Base-by-base conservation (phyloP, 2,329 filamentous ascomycete species). In the Arthroderma sp. region DNA sequence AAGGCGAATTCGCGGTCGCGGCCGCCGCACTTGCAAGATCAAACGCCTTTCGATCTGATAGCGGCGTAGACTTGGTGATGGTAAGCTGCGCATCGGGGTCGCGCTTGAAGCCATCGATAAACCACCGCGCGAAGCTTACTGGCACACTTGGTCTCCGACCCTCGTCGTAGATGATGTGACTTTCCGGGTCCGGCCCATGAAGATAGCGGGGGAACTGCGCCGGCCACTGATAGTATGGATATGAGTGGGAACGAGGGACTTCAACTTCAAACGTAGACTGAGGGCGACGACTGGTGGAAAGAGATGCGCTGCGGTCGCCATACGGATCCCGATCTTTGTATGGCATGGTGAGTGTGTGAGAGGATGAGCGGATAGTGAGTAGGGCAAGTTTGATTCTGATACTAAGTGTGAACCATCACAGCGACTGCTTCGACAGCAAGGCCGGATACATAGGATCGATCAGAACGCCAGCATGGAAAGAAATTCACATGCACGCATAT, bases 31-130 rank as follows among this genome's bases (percentile, higher is more conserved):
- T 63, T 54, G 66, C 66, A 49, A 62, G 53, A 61, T 69, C 65
- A 54, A 64, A 68, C n/a, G 37, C 37, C 28, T 57, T 63, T 11
- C 60, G 59, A 19, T 62, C 51, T 5, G 59, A 54, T 5, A 60
- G 58, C 11, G 60, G 60, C 56, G 63, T 60, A n/a, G 59, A 58
- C 17, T 23, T 38, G 2, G 31, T 55, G 23, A 44, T 35, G 6
- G 58, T 59, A 2, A 63, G 60, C 28, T 60, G 57, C 4, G 65
- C 66, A 47, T 66, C 58, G n/a, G 66, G 66, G 57, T 69, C 64
- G 35, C 66, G 64, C 31, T 63, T 63, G 61, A 69, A 69, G 51
- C 64, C 62, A 53, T 68, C 65, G 15, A 64, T 43, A 39, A 68
- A 58, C n/a, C 64, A 63, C 21, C 56, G 58, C 13, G 55, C 56